These are phyloP conservation scores for Yamadazyma sp. DNA, from an alignment of 1,139 yeast species.

Conservation along the genomic window DNA sequence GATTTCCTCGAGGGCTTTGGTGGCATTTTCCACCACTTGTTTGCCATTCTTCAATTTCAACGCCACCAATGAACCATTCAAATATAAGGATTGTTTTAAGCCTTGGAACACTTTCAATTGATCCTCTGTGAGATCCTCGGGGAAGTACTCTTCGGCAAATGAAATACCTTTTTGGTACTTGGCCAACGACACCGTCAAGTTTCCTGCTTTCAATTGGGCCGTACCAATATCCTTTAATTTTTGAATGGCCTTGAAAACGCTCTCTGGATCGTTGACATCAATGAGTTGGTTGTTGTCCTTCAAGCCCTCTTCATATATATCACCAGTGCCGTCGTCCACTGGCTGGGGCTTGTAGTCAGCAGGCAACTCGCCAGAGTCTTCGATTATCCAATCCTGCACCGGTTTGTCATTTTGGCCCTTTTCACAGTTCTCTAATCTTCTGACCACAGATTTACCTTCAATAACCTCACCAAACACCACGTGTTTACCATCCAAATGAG, in stretches of 20 bases:
- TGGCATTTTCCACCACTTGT: conserved; percentile 59
- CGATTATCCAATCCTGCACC: conserved; percentile 60
- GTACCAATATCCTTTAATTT: conserved; percentile 82
- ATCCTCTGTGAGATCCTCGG: conserved; percentile 63
- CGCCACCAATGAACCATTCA: conserved; percentile 77
- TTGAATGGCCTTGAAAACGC: conserved; percentile 66
- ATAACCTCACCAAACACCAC: conserved; percentile 93
- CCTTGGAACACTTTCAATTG: conserved; percentile 49
- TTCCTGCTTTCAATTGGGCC: conserved; percentile 63
- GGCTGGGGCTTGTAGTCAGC: conserved; percentile 51
- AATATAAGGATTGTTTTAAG: conserved; percentile 60
- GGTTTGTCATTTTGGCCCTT: conserved; percentile 70
- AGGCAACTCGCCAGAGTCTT: conserved; percentile 79
- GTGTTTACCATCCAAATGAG: conserved; percentile 90
- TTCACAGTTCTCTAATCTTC: conserved; percentile 69
- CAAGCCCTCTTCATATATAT: conserved; percentile 72
- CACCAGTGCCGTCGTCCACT: conserved; percentile 81
- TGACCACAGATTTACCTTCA: conserved; percentile 78
- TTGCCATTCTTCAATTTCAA: conserved; percentile 60
- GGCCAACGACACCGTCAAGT: conserved; percentile 52
- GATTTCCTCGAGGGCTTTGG: conserved; percentile 64
- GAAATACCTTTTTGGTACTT: conserved; percentile 74
- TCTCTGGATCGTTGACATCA: conserved; percentile 56
- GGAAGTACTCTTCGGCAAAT: conserved; percentile 71
- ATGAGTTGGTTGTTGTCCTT: conserved; percentile 69